Evolutionary conservation across 768 basidiomycete genomes (phyloP), one percentile per base, ranked within the genome.

Genomic region (Hydnomerulius pinastri): DNA sequence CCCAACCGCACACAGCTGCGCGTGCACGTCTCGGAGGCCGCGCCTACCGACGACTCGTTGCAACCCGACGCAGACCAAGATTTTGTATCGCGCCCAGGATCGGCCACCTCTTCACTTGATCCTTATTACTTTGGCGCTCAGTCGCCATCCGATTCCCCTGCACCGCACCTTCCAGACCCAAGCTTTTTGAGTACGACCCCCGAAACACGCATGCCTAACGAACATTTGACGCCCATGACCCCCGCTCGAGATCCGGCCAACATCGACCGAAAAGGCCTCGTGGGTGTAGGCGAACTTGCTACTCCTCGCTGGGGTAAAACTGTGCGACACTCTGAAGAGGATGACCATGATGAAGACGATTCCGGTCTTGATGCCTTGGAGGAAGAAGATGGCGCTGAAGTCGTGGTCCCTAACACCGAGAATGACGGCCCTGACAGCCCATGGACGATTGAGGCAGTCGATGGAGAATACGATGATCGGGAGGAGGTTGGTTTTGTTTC

Each of bases 221-320:
- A 85, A 55, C 84, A 86, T 15, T 73, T 82, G 18, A 33, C 88
- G 0, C 91, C 91, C 1, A 71, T 82, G n/a, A 68, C 90, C 0
- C 91, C 91, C 8, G 85, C 79, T 28, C 79, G 81, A 51, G 86
- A 92, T 71, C 87, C 89, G 18, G 82, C 89, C 18, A 67, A 73
- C 57, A 92, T 93, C 53, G 94, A 98, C 73, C 79, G 97, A 50
- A 79, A 83, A 15, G 88, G 85, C 30, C 82, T 98, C 33, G 83
- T 98, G 46, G 97, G 97, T 21, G 90, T 98, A 5, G 97, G 97
- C 30, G 97, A 99, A 71, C 81, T 98, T 27, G 76, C 93, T 17
- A 99, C 97, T n/a, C 97, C 97, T 41, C 82, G 94, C 53, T 99
- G 94, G 95, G 79, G 80, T 52, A 81, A 80, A 63, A 77, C 78